Evolutionary conservation across 495 filamentous ascomycete genomes (phyloP).

Genomic region (Trichocladium antarcticum): DNA sequence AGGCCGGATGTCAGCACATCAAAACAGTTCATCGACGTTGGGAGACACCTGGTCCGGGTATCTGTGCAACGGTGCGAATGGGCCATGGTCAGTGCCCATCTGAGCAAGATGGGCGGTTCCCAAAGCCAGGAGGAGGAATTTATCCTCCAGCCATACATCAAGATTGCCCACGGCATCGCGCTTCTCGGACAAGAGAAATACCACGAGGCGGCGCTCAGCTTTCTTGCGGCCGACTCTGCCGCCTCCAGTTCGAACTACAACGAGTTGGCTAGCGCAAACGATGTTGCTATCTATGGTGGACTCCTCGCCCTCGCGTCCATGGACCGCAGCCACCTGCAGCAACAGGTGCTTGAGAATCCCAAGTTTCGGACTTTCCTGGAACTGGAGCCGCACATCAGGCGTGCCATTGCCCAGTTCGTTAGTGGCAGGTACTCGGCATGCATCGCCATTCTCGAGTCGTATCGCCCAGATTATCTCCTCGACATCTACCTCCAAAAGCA

Average conservation of each 20-base stretch:
- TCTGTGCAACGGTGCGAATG: constrained; percentile 37
- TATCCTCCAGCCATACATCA: constrained; percentile 49
- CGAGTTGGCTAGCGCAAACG: constrained; percentile 68
- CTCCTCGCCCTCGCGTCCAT: constrained; percentile 85
- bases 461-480: constrained; percentile 74
- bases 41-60: constrained; percentile 34
- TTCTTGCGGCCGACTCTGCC: constrained; percentile 49
- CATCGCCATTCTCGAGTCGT: constrained; percentile 67
- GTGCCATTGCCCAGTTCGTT: constrained; percentile 78
- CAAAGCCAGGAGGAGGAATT: constrained; percentile 48
- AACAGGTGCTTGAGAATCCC: constrained; percentile 61
- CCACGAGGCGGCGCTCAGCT: constrained; percentile 58
- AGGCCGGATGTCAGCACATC: constrained; percentile 36
- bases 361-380: constrained; percentile 82
- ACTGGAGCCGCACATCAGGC: constrained; percentile 85
- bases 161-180: constrained; percentile 57
- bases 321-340: constrained; percentile 64
- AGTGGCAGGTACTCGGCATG: constrained; percentile 78
- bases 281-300: constrained; percentile 85
- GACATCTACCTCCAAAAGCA: constrained; percentile 80
- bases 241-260: constrained; percentile 49
- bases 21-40: constrained; percentile 35
- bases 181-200: constrained; percentile 55
- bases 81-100: constrained; percentile 49
- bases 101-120: constrained; percentile 51